Evolutionary conservation across 345 rosid species (phyloP), one percentile per base, ranked within the genome.

Genomic region (Rubroshorea leprosula): DNA sequence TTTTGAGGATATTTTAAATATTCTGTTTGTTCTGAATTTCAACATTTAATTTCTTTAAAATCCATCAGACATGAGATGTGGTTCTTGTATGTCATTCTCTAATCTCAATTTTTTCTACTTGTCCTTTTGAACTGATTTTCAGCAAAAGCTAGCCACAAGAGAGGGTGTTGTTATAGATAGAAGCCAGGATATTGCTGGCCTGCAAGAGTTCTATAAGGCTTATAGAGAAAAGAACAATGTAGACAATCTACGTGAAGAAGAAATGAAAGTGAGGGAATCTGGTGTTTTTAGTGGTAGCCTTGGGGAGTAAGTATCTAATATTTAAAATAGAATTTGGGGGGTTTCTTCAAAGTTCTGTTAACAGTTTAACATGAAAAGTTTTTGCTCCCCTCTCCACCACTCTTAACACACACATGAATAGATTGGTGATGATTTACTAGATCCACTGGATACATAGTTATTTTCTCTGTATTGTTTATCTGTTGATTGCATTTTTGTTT

Each of bases 131-230:
- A 6, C 41, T 35, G 7, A 35, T 35, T 35, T 80, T 65, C 89
- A 92, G 99, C 99, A 93, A 93, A 93, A 93, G 76, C 73, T 93
- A 64, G 94, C 99, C 0, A 93, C 86, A 74, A 84, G 88, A 74
- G 99, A 93, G 51, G 86, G 59, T 66, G 95, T 91, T 60, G 55
- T 72, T 54, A 89, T 93, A 56, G 99, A 93, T 62, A 83, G 99
- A 80, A 87, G 90, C 76, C 85, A 80, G 51, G 99, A 93, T 66
- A 67, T 93, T 67, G 71, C 79, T 57, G 86, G 85, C 13, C 76
- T 93, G 69, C 87, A 71, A 57, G 99, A 93, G 49, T 93, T 86
- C 75, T 93, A 93, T 77, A 93, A 67, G 74, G 74, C 57, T 1
- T 93, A 80, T 67, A 81, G 99, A 74, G 82, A 87, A 72, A 82